A percentile compares a stretch with the other conserved stretches of the same genome.
phyloP scores from a whole-genome alignment of 2,329 filamentous ascomycete genomes.

The Penicillium sp. region DNA sequence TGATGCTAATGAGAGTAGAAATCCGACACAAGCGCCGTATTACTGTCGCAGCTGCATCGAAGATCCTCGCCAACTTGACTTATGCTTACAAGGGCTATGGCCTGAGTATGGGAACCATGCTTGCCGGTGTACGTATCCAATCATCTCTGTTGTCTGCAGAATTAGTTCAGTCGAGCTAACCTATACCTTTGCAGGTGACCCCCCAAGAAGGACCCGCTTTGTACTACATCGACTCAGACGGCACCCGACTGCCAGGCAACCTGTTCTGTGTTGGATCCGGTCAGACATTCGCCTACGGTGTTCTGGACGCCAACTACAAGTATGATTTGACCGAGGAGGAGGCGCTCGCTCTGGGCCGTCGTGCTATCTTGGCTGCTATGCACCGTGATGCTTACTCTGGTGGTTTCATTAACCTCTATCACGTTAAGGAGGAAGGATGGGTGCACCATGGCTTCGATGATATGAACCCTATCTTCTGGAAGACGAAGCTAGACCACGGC shows the following conservation, averaged over 20 bases:
- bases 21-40: slow-evolving; percentile 99
- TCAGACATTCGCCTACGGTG: slow-evolving; percentile 98
- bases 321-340: slow-evolving; percentile 87
- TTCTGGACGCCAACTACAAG: slow-evolving; percentile 90
- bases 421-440: slow-evolving; percentile 98
- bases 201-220: slow-evolving; percentile 93
- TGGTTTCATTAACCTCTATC: slow-evolving; percentile 97
- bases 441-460: slow-evolving; percentile 98
- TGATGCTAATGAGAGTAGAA: slow-evolving; percentile 46
- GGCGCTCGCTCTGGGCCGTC: slow-evolving; percentile 83
- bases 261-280: slow-evolving; percentile 97
- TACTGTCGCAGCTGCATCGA: slow-evolving; percentile 92
- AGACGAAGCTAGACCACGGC: slow-evolving; percentile 97
- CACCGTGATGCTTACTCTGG: slow-evolving; percentile 98
- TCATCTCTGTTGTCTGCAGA: not conserved
- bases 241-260: slow-evolving; percentile 88
- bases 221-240: slow-evolving; percentile 98
- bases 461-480: slow-evolving; percentile 99
- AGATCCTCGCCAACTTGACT: slow-evolving; percentile 97
- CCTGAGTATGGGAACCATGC: slow-evolving; percentile 99
- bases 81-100: slow-evolving; percentile 99
- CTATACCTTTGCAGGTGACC: slow-evolving; percentile 30
- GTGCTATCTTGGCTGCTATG: slow-evolving; percentile 93
- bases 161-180: not conserved
- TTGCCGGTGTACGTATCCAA: slow-evolving; percentile 84